Evolutionary conservation across 768 basidiomycete genomes (phyloP), one percentile per base, ranked within the genome.

Genomic region (Lentinula guzmanii): DNA sequence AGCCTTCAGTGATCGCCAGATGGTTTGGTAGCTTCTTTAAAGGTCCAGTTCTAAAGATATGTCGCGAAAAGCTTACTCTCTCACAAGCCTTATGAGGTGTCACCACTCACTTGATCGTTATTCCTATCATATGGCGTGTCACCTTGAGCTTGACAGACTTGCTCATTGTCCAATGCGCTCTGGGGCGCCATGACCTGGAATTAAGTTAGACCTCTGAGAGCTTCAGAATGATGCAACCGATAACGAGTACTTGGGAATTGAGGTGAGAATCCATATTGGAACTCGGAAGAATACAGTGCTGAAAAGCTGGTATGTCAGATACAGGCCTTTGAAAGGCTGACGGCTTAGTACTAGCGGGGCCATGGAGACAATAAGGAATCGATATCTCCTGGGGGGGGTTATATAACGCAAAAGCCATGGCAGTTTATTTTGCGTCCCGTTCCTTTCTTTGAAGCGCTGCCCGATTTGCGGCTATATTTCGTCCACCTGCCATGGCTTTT

Each of bases 301-400:
- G 15, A 79, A 34, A n/a, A 80, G 52, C 52, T 77, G 74, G 65
- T 80, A 82, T 5, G 71, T 66, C 33, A 84, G 65, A 69, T 81
- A 85, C 35, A 83, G 59, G 8, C 69, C 72, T 65, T 82, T 84
- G 70, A 80, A 67, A 7, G 84, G 82, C 64, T 85, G 84, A 50
- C 73, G 63, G n/a, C 74, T 70, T 61, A 74, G 75, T 55, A n/a
- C n/a, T n/a, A 67, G 65, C 61, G 67, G 70, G 37, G 65, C 43
- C 75, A 76, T 76, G 64, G 28, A 13, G 41, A 24, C 24, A 24
- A 24, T 24, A 24, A 24, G 2, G 1, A 2, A 24, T 3, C 3
- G 24, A 24, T 24, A 24, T 24, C 24, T 24, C 24, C 24, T 24
- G 24, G 24, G 24, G 24, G 24, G 24, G 24, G 24, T 24, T 24